Evolutionary conservation across 495 filamentous ascomycete genomes (phyloP).

Genomic region (Letharia columbiana): DNA sequence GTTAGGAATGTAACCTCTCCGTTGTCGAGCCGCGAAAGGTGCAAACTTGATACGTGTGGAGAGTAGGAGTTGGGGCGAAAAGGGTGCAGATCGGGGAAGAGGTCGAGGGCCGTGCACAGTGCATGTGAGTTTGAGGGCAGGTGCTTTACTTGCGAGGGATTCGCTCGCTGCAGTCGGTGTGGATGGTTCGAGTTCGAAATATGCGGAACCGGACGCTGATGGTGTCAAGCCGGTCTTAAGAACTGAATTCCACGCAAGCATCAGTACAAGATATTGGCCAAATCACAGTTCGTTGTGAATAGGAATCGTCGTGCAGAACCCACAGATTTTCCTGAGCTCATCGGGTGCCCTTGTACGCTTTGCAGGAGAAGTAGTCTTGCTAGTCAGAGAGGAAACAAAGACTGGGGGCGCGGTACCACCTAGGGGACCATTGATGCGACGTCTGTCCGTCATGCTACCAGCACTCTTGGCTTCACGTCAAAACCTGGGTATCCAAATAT

Average conservation of each 20-base stretch:
- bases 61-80: conserved; percentile 81
- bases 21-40: conserved; percentile 75
- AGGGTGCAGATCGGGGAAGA: conserved; percentile 78
- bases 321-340: conserved; percentile 77
- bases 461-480: neutral
- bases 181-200: conserved; percentile 69
- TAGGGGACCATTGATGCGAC: conserved; percentile 81
- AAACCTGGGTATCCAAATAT: neutral
- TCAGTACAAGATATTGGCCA: neutral
- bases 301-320: conserved; percentile 27
- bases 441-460: conserved; percentile 50
- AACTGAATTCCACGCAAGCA: conserved; percentile 40
- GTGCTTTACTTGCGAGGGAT: conserved; percentile 42
- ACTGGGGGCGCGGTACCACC: conserved; percentile 69
- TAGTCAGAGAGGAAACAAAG: conserved; percentile 41
- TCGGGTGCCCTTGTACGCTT: conserved; percentile 50
- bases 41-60: conserved; percentile 93
- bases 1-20: conserved; percentile 83
- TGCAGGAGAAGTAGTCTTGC: conserved; percentile 27
- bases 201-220: conserved; percentile 88
- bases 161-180: conserved; percentile 40
- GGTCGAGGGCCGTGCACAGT: conserved; percentile 90
- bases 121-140: conserved; percentile 78
- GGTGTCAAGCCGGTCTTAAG: conserved; percentile 87
- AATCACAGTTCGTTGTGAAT: neutral